Base-by-base conservation (phyloP, 2,329 filamentous ascomycete species). In the Paecilomyces sp. region DNA sequence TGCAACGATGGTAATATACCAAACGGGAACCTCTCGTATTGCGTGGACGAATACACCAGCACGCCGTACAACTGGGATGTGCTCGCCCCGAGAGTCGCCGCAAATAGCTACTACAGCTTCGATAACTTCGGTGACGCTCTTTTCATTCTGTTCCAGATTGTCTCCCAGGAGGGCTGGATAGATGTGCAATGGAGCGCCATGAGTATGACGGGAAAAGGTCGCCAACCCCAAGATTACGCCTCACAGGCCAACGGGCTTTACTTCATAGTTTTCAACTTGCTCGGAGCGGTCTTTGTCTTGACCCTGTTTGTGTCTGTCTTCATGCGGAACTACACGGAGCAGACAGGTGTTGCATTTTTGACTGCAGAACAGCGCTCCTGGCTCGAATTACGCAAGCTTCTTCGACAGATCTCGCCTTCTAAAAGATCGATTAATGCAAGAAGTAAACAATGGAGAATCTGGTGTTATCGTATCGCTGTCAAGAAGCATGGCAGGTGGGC, bases 241-340 rank as follows among this genome's bases (percentile, higher is more conserved):
- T 84, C 89, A 1, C 86, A 92, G 68, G 92, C 89, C 50, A 97
- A 99, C 65, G 92, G 91, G 0, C 74, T 97, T 36, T 99, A 97
- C 80, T 97, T 99, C 72, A 86, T 99, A 59, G 82, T 93, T 3
- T 99, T 97, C 85, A 99, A 99, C 76, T 84, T 99, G 72, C 83
- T 99, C 67, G 92, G 92, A 33, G 94, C 94, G 0, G 93, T 99
- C 64, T 99, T 99, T 76, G 89, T 99, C 62, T 82, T 99, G 70
- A 99, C 94, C 1, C 80, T 99, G 70, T 99, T 99, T 74, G 95
- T 99, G 55, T 97, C 94, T 59, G 94, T 99, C 62, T 99, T 99
- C 74, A 99, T 99, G 94, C 91, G 94, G 62, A 99, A 97, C 74
- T 99, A 99, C 76, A 99, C 94, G 0, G 94, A 99, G 76, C 92